Evolutionary conservation across 129 eudicot genomes (phyloP).

Genomic region (Flaveria linearis): DNA sequence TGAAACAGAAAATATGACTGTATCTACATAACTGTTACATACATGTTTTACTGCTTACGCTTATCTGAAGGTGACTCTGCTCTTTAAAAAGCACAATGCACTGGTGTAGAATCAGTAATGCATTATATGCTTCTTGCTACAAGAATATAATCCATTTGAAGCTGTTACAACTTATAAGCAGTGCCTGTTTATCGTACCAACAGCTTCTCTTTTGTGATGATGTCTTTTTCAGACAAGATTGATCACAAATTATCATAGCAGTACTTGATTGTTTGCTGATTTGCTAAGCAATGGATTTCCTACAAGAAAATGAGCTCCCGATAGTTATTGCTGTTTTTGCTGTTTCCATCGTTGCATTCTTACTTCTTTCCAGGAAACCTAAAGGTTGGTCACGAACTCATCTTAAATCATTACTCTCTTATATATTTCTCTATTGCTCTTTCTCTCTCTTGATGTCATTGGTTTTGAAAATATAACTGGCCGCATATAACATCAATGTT

Average conservation of each 20-base stretch:
- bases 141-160: not conserved
- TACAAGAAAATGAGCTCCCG: constrained; percentile 28
- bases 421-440: not conserved
- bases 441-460: not conserved
- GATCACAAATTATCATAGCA: not conserved
- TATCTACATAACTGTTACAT: not conserved
- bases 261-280: not conserved
- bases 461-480: not conserved
- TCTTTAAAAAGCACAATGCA: not conserved
- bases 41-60: not conserved
- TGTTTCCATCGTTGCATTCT: constrained; percentile 32
- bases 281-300: constrained; percentile 29
- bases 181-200: constrained; percentile 7
- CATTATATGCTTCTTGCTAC: constrained; percentile 9
- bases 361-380: constrained; percentile 28
- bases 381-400: constrained; percentile 32
- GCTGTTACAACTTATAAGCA: constrained; percentile 3
- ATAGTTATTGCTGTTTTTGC: constrained; percentile 30
- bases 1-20: not conserved
- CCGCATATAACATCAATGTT: not conserved
- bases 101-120: not conserved
- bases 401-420: constrained; percentile 13
- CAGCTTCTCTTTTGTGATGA: constrained; percentile 27
- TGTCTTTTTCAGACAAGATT: constrained; percentile 20
- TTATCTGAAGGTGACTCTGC: constrained; percentile 5